phyloP scores from a whole-genome alignment of 768 basidiomycete species.

The Galerina sulciceps region DNA sequence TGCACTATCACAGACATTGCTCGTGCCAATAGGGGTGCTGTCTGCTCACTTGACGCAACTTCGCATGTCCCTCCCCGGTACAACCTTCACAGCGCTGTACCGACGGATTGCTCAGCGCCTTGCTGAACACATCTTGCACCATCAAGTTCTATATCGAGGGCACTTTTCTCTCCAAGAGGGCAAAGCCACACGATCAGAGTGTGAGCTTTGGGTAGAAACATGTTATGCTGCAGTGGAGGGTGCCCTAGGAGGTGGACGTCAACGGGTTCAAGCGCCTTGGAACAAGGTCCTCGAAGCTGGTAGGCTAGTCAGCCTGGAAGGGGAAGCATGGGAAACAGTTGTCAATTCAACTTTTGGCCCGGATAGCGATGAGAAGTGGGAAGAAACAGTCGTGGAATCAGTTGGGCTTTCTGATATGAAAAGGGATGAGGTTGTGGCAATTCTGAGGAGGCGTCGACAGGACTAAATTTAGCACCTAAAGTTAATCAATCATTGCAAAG shows the following conservation, averaged over 20 bases:
- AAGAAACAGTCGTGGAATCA: slow-evolving; percentile 50
- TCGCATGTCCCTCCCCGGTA: slow-evolving; percentile 61
- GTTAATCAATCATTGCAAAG: slow-evolving; percentile 36
- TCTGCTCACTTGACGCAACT: slow-evolving; percentile 81
- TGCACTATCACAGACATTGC: slow-evolving; percentile 69
- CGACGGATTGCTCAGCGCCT: slow-evolving; percentile 73
- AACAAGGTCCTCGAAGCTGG: slow-evolving; percentile 70
- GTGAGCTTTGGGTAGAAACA: slow-evolving; percentile 83
- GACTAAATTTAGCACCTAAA: slow-evolving; percentile 22
- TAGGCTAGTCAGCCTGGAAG: slow-evolving; percentile 66
- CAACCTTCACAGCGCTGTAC: slow-evolving; percentile 67
- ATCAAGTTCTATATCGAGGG: slow-evolving; percentile 80
- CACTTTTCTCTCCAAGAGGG: slow-evolving; percentile 67
- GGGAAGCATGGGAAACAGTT: slow-evolving; percentile 52
- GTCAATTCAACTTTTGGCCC: slow-evolving; percentile 53
- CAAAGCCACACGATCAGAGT: slow-evolving; percentile 67
- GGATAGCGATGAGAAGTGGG: slow-evolving; percentile 56
- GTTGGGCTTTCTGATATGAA: slow-evolving; percentile 66
- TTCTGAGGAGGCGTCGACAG: slow-evolving; percentile 54
- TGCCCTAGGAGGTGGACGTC: slow-evolving; percentile 46
- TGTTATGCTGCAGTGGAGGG: slow-evolving; percentile 62
- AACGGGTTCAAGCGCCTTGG: slow-evolving; percentile 79
- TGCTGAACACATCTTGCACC: slow-evolving; percentile 80
- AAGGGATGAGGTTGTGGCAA: slow-evolving; percentile 61
- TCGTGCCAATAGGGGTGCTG: slow-evolving; percentile 77